Evolutionary conservation across 2,329 filamentous ascomycete genomes (phyloP), one percentile per base, ranked within the genome.

Genomic region (Zymoseptoria ardabiliae): DNA sequence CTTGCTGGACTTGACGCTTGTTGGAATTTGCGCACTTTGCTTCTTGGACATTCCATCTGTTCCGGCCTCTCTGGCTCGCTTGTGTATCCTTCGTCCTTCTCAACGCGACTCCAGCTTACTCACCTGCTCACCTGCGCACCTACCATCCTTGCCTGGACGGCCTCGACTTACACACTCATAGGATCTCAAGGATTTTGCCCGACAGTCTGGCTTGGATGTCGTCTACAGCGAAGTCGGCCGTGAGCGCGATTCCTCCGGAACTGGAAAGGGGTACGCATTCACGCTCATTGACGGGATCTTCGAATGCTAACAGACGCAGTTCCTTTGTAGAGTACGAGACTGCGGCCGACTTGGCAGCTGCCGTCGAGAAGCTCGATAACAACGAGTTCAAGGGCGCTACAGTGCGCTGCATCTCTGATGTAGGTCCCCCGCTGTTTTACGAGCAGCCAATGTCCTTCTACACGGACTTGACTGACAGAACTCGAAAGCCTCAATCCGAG

Each of bases 101-200:
- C 20, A 2, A 11, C 20, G 20, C 50, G 20, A 23, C 50, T 53
- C 51, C 28, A 25, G 22, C 51, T 53, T 53, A 13, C 51, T 53
- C 51, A 53, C 22, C 10, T 21, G 22, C 51, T 53, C 51, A 53
- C 22, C 10, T 21, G 72, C 51, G 28, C 49, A 23, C 57, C 56
- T 52, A 53, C 49, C 59, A 48, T 50, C 30, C 25, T 56, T 54
- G 53, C 53, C 17, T 7, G 50, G 56, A 58, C 56, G 60, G 50
- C 51, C 55, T 62, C 56, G 58, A 65, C 67, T 68, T 58, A 68
- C 66, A 63, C 50, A 28, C 9, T 30, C 87, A 79, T 91, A 99
- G 94, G 94, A 99, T 78, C 86, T 99, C 57, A 99, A 99, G 89
- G 94, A 99, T 77, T 99, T 99, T 78, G 94, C 94, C 64, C 91